Percentiles rank a stretch among this genome's conserved stretches.
phyloP scores from a whole-genome alignment of 1,139 yeast genomes.

The Suhomyces bolitotheri region DNA sequence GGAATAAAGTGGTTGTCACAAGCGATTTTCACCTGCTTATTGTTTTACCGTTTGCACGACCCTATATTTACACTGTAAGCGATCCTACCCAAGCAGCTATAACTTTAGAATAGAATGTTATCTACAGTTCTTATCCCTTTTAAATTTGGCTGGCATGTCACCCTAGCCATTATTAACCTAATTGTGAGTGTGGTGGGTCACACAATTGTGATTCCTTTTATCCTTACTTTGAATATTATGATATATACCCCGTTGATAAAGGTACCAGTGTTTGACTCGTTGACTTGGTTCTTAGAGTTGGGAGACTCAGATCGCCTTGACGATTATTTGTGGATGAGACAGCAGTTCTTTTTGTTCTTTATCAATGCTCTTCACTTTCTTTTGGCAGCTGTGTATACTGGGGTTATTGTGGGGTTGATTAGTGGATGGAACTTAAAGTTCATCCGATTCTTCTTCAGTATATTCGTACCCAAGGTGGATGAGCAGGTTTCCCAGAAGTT shows the following conservation, averaged over 20 bases:
- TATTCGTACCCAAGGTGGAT: conserved; percentile 4
- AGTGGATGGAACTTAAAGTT: conserved; percentile 14
- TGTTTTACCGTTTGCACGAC: too few relatives aligned
- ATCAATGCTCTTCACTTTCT: conserved; percentile 14
- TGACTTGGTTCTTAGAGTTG: conserved; percentile 16
- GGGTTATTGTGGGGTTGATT: conserved; percentile 15
- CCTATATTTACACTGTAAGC: too few relatives aligned
- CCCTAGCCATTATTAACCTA: background rate
- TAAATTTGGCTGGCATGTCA: background rate
- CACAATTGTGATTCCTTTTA: conserved; percentile 15
- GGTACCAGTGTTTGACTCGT: conserved; percentile 16
- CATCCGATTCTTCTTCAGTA: conserved; percentile 14
- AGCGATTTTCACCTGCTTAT: too few relatives aligned
- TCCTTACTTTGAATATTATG: conserved; percentile 14
- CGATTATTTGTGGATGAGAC: conserved; percentile 15
- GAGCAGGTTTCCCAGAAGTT: background rate
- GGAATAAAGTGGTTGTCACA: too few relatives aligned
- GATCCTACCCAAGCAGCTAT: too few relatives aligned
- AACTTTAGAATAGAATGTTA: too few relatives aligned
- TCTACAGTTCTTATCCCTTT: conserved; percentile 3
- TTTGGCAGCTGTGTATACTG: conserved; percentile 16
- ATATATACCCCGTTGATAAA: conserved; percentile 17
- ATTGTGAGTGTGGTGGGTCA: conserved; percentile 5
- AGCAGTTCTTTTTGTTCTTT: conserved; percentile 15
- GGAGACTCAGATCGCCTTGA: conserved; percentile 7